Percentiles rank a stretch among this genome's conserved stretches.
Evolutionary conservation across 192 early-diverging fungal species (phyloP).

Genomic region (Linnemannia elongata): DNA sequence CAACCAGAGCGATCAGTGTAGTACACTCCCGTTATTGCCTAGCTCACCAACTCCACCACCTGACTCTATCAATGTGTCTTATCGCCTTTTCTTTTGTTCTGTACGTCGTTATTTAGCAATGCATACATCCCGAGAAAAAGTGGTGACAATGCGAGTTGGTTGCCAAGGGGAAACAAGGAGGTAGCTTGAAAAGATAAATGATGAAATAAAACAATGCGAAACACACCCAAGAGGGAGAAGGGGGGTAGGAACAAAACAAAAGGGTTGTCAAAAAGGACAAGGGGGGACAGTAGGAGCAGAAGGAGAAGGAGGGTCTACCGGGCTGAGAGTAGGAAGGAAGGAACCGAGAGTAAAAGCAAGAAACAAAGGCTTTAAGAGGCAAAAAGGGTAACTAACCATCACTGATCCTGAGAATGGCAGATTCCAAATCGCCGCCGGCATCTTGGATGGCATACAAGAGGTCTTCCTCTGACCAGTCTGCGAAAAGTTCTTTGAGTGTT

Average conservation of each 20-base stretch:
- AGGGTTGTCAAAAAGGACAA: not conserved
- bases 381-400: slow-evolving; percentile 67
- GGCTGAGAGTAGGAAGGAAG: not conserved
- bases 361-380: not conserved
- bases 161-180: not conserved
- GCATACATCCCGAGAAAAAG: not conserved
- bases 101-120: not conserved
- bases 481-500: slow-evolving; percentile 75
- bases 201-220: not conserved
- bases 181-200: not conserved
- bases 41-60: not conserved
- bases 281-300: too few species aligned
- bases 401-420: slow-evolving; percentile 81
- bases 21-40: not conserved
- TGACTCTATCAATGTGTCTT: not conserved
- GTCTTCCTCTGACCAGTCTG: slow-evolving; percentile 89
- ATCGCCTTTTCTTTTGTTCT: not conserved
- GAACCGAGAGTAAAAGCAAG: not conserved
- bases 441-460: slow-evolving; percentile 86
- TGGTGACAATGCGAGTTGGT: not conserved
- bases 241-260: not conserved
- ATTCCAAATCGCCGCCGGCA: slow-evolving; percentile 84
- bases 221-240: not conserved
- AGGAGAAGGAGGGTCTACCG: not conserved
- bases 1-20: not conserved